Base-by-base conservation (phyloP, 1,139 yeast genomes). In the Diutina pseudorugosa region DNA sequence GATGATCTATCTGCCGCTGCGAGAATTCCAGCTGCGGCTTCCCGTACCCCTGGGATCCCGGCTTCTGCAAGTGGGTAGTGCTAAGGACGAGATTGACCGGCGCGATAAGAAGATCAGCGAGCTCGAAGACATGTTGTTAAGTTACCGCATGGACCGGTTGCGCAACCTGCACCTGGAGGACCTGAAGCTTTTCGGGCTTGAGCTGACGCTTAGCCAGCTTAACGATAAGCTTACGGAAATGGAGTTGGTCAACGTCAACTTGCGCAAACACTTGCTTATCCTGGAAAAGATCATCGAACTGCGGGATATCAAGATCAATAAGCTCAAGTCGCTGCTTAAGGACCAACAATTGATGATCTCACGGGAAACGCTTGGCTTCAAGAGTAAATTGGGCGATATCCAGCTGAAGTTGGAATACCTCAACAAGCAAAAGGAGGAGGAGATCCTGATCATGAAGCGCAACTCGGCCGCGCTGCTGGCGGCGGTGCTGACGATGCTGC, bases 221-320 rank as follows among this genome's bases (percentile, higher is more conserved):
- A 66, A 65, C 55, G 70, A 67, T 54, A 73, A 72, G 58, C 61
- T 74, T 48, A 65, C 61, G 53, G 78, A 73, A 53, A 73, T 69
- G 43, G 76, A 71, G 53, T 59, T 69, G 49, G 67, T 70, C 53
- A 73, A 69, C 55, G 62, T 62, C 27, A 72, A 71, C 53, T 60
- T 72, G n/a, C 61, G 74, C 16, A 72, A 71, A 53, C 77, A 73
- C 51, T 56, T 64, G 36, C 71, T 75, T 27, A 72, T 82, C 16
- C 74, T 83, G 51, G 81, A 81, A 56, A 76, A 79, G 59, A 74
- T 85, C 52, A 75, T 84, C 40, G 82, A 77, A 25, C 72, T 80
- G 27, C 73, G 90, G 53, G 82, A 80, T 56, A 75, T 73, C 53
- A 75, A 86, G 51, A 84, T 85, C 50, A 70, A 71, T 53, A 73